Conservation (phyloP, 1,139 yeast species). For the Suhomyces choctaworum region DNA sequence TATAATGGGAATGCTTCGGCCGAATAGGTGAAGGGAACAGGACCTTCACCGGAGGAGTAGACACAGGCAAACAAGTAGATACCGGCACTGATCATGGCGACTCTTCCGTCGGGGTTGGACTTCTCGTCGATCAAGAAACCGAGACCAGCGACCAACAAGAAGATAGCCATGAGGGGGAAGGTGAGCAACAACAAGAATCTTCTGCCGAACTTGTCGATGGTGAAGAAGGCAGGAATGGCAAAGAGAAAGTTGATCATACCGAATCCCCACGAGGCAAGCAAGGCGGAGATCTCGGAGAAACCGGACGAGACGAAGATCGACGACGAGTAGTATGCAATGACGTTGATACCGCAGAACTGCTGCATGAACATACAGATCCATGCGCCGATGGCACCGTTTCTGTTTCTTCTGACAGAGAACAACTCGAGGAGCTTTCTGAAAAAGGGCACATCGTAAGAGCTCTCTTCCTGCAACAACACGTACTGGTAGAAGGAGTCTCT, state of each 20-base stretch:
- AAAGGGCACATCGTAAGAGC: constrained; percentile 56
- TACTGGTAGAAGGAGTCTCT: constrained; percentile 31
- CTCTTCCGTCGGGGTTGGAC: constrained; percentile 47
- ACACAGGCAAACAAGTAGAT: constrained; percentile 72
- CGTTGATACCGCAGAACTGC: constrained; percentile 90
- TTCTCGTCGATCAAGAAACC: constrained; percentile 65
- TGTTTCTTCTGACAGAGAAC: constrained; percentile 71
- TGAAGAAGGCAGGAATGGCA: constrained; percentile 81
- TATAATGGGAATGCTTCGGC: constrained; percentile 87
- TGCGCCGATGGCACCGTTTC: constrained; percentile 80
- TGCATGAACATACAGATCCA: constrained; percentile 88
- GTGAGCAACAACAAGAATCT: constrained; percentile 67
- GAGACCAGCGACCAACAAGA: constrained; percentile 70
- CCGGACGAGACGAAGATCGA: constrained; percentile 71
- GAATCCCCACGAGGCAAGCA: constrained; percentile 83
- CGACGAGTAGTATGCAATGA: constrained; percentile 79
- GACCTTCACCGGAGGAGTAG: constrained; percentile 87
- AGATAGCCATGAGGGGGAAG: constrained; percentile 72
- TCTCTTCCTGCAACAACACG: constrained; percentile 57
- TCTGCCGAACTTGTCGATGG: constrained; percentile 81
- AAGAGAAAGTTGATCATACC: constrained; percentile 80
- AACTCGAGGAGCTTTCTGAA: constrained; percentile 53
- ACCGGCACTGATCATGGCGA: constrained; percentile 69
- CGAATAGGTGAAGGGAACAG: constrained; percentile 86
- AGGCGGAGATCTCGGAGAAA: constrained; percentile 58